Percentiles rank a stretch among this genome's conserved stretches.
phyloP scores from a whole-genome alignment of 345 rosid genomes.

The Cochlearia excelsa region DNA sequence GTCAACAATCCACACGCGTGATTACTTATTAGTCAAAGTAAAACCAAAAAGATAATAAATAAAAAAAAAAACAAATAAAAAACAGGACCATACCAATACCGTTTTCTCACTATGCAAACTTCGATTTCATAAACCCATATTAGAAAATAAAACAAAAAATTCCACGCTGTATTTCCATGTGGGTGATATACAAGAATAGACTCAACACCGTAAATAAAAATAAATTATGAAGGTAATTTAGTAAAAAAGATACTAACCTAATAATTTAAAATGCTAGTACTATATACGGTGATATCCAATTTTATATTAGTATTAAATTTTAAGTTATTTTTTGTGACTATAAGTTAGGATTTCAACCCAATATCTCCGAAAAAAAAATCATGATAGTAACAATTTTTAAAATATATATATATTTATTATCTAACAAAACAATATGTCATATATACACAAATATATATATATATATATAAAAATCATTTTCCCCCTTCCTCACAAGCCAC shows the following conservation, averaged over 20 bases:
- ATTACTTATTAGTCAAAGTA: constrained; percentile 31
- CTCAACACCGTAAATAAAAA: constrained; percentile 16
- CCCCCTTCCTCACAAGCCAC: constrained; percentile 12
- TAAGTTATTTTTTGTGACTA: too few species aligned
- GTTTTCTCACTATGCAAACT: constrained; percentile 28
- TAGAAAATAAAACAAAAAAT: constrained; percentile 32
- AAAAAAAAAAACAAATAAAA: background rate
- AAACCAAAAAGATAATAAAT: background rate
- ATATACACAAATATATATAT: too few species aligned
- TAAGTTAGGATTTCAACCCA: background rate
- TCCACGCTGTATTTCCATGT: constrained; percentile 43
- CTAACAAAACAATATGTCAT: too few species aligned
- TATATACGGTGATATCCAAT: too few species aligned
- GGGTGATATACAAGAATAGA: constrained; percentile 31
- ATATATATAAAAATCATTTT: background rate
- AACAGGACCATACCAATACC: constrained; percentile 25
- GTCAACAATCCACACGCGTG: constrained; percentile 38
- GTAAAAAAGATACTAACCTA: too few species aligned
- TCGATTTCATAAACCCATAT: constrained; percentile 35
- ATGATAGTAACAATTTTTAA: background rate
- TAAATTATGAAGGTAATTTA: background rate
- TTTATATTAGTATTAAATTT: too few species aligned
- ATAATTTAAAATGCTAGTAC: too few species aligned
- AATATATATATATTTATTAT: background rate
- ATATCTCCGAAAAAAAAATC: constrained; percentile 1